Evolutionary conservation across 148 eudicot genomes (phyloP).

Genomic region (Amaranthus cruentus): DNA sequence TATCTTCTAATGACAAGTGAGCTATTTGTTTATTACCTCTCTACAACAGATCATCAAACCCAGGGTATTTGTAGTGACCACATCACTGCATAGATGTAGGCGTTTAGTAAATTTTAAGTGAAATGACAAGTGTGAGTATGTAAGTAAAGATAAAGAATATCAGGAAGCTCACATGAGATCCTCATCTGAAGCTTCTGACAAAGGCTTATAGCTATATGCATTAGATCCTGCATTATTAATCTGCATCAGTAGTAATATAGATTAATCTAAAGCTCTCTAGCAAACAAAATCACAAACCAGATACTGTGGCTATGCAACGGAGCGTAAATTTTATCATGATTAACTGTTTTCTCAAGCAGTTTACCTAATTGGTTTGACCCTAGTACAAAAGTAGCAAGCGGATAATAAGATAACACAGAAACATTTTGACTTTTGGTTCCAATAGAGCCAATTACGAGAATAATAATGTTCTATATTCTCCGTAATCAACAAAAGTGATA

Average conservation of each 20-base stretch:
- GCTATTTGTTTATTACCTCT: conserved; percentile 50
- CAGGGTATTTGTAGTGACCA: conserved; percentile 91
- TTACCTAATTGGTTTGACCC: not conserved
- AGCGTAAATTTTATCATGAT: not conserved
- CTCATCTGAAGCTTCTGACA: conserved; percentile 93
- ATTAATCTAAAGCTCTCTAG: conserved; percentile 22
- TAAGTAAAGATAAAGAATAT: not conserved
- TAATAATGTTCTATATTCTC: not conserved
- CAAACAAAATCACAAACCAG: not conserved
- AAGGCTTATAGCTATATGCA: conserved; percentile 91
- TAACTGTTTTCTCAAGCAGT: not conserved
- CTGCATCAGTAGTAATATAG: conserved; percentile 55
- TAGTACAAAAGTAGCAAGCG: not conserved
- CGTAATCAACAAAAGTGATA: not conserved
- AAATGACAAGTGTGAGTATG: conserved; percentile 1
- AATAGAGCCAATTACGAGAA: not conserved
- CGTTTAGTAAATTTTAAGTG: not conserved
- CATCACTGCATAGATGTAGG: conserved; percentile 58
- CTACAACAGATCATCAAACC: conserved; percentile 98
- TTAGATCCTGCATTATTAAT: conserved; percentile 99
- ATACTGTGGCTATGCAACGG: not conserved
- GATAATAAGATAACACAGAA: not conserved
- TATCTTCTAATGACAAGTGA: conserved; percentile 6
- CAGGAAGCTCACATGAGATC: conserved; percentile 69
- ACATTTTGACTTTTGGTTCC: too few species aligned